phyloP scores from a whole-genome alignment of 306 rosid genomes.

The Sphenostylis stenocarpa region DNA sequence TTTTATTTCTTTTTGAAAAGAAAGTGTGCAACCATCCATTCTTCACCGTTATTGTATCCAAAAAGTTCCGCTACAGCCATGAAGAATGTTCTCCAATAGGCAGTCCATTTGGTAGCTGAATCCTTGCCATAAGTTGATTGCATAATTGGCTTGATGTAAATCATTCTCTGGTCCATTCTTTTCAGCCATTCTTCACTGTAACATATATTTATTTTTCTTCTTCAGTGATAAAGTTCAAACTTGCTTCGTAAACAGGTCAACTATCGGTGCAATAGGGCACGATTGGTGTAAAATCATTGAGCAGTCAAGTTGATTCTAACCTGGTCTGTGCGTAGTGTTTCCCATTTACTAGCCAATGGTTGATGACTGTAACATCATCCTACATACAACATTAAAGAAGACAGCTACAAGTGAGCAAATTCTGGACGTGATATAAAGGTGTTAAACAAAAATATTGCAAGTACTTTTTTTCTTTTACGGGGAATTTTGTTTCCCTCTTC shows the following conservation, averaged over 20 bases:
- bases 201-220: slow-evolving; percentile 1
- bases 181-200: slow-evolving; percentile 98
- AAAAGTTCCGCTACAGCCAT: slow-evolving; percentile 89
- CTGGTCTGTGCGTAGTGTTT: slow-evolving; percentile 89
- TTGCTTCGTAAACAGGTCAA: neutral
- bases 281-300: neutral
- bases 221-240: slow-evolving; percentile 1
- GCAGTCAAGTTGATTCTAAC: slow-evolving; percentile 33
- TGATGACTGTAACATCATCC: slow-evolving; percentile 75
- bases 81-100: slow-evolving; percentile 92
- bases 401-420: slow-evolving; percentile 1
- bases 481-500: neutral
- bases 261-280: neutral
- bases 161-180: slow-evolving; percentile 67
- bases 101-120: slow-evolving; percentile 88
- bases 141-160: slow-evolving; percentile 71
- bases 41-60: slow-evolving; percentile 83
- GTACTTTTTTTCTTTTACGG: neutral
- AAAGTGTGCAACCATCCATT: slow-evolving; percentile 87
- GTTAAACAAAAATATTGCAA: neutral
- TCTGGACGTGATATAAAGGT: neutral
- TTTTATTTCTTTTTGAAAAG: slow-evolving; percentile 71
- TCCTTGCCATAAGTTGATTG: slow-evolving; percentile 82
- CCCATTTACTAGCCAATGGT: slow-evolving; percentile 91
- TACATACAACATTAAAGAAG: slow-evolving; percentile 31